phyloP scores from a whole-genome alignment of 306 rosid species.

The Glycine latifolia region DNA sequence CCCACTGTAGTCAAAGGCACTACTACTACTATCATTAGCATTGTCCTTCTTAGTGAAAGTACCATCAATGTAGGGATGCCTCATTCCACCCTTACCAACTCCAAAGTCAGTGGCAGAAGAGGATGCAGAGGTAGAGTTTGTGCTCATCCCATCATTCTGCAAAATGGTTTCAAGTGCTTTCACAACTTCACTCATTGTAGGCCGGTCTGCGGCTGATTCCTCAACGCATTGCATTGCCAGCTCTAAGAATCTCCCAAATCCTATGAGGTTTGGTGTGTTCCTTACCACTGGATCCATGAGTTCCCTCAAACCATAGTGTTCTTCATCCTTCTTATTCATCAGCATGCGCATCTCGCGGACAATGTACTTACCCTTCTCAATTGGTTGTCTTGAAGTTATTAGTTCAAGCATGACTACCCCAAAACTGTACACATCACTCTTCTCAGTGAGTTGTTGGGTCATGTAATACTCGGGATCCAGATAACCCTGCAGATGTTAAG shows the following conservation, averaged over 20 bases:
- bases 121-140: conserved; percentile 86
- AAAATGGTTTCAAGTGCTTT: conserved; percentile 74
- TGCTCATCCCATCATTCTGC: conserved; percentile 85
- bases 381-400: conserved; percentile 80
- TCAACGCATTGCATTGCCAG: conserved; percentile 86
- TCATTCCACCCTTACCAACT: conserved; percentile 52
- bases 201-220: conserved; percentile 84
- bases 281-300: conserved; percentile 70
- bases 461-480: conserved; percentile 94
- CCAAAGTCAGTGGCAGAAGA: conserved; percentile 91
- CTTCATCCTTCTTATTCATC: conserved; percentile 66
- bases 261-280: conserved; percentile 59
- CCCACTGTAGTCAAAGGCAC: conserved; percentile 80
- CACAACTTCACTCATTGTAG: conserved; percentile 89
- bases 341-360: conserved; percentile 70
- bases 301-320: conserved; percentile 69
- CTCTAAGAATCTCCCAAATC: conserved; percentile 79
- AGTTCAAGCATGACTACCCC: conserved; percentile 95
- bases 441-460: conserved; percentile 90
- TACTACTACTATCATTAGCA: conserved; percentile 53
- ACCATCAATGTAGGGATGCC: conserved; percentile 75
- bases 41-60: conserved; percentile 62
- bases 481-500: conserved; percentile 73
- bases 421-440: conserved; percentile 91
- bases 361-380: conserved; percentile 86